phyloP scores from a whole-genome alignment of 305 asterid species.

The Solanum hybrid region DNA sequence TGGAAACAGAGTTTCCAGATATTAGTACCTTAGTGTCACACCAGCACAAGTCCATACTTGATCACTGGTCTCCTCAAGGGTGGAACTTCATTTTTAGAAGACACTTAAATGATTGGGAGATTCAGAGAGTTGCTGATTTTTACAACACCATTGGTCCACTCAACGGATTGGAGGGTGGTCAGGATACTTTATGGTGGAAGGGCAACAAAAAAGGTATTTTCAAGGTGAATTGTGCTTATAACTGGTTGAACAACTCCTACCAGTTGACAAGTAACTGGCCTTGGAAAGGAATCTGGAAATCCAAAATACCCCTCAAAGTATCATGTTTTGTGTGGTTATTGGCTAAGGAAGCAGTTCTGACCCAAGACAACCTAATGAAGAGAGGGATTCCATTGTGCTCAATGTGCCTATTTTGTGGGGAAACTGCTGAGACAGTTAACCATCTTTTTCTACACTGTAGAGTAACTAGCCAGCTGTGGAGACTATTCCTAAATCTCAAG shows the following conservation, averaged over 20 bases:
- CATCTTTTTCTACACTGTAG: neutral
- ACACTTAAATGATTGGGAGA: neutral
- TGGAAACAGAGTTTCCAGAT: neutral
- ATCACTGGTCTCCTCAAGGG: neutral
- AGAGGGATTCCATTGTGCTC: neutral
- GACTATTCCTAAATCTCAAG: neutral
- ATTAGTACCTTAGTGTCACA: neutral
- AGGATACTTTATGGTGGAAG: neutral
- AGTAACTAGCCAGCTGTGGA: neutral
- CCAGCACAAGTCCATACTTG: neutral
- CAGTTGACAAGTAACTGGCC: neutral
- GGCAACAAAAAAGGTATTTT: neutral
- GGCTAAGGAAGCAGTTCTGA: neutral
- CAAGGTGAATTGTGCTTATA: neutral
- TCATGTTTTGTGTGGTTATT: neutral
- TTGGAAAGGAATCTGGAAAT: neutral
- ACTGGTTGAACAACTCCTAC: neutral
- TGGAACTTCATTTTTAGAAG: neutral
- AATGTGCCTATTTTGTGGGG: neutral
- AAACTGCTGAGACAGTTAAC: neutral
- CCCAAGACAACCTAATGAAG: neutral
- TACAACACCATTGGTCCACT: neutral
- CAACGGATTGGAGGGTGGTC: neutral
- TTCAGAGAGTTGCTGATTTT: neutral
- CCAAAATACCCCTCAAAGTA: neutral